Evolutionary conservation across 805 yeast species (phyloP), one percentile per base, ranked within the genome.

Genomic region (Kregervanrija pseudodelftensis): DNA sequence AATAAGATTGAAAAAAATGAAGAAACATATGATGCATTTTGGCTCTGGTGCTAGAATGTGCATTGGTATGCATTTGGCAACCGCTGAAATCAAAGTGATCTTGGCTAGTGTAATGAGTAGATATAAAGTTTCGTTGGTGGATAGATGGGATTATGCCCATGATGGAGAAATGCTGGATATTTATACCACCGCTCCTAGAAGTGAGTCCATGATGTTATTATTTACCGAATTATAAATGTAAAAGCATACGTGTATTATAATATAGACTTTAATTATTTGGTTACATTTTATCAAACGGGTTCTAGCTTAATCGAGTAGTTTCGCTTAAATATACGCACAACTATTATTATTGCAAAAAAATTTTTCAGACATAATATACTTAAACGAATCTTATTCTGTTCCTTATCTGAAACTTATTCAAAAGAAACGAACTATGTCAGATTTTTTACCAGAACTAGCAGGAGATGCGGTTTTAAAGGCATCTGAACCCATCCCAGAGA

Each of bases 381-480:
- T 22, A 5, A 5, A 22, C 7, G 28, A 22, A 22, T 22, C 28
- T 22, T 7, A 22, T 7, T 22, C 7, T 22, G 28, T 4, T 22
- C 7, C 28, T 22, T 22, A 22, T 22, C 28, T 4, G 7, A 22
- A 22, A 22, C 8, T 5, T 22, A 22, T 22, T 7, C 28, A 5
- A 22, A 22, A 22, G 8, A 22, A 22, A 22, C 22, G 9, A 43
- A 36, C 12, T 37, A 53, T 57, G 60, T 45, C 54, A 12, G 46
- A 61, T 28, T 64, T 68, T 45, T 56, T 76, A 36, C 96, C 96
- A 33, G 78, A 73, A 7, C 63, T 86, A 36, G 91, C 96, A 11
- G 74, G 91, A 3, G 97, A 89, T 51, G 98, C 98, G 9, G 98
- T 93, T 30, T 73, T 93, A 42, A 85, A 82, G 61, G 81, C 80